Evolutionary conservation across 1,284 basidiomycete genomes (phyloP), one percentile per base, ranked within the genome.

Genomic region (Amylostereum areolatum): DNA sequence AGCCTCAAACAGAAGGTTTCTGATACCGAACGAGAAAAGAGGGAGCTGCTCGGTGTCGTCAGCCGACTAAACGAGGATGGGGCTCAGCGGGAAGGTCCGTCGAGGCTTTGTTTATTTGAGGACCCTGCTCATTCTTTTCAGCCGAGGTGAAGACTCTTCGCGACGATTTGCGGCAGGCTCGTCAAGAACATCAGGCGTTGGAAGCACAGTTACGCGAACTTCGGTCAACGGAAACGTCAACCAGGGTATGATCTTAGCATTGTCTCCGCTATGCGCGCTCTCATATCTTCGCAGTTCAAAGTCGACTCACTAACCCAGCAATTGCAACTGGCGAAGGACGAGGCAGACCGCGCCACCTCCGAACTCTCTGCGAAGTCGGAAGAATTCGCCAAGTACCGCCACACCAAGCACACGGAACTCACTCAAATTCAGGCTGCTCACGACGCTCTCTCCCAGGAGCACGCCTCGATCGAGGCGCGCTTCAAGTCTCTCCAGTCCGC

Each of bases 291-390:
- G 10, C 58, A 91, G 85, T 92, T 89, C 74, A 89, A 85, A 66
- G 59, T 89, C 51, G 88, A 92, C 49, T 80, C 89, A 0, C 73
- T 89, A 3, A 74, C 81, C 3, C 89, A 93, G 68, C 88, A 93
- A 69, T 71, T 92, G 5, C 66, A 81, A 50, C 78, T 93, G 1
- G 72, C 85, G 4, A 80, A 81, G 64, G 74, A 80, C 2, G 89
- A 93, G 62, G 73, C 75, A 12, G 81, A 86, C 52, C 88, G 89
- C 51, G 67, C 72, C 27, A 78, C 75, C 51, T 59, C 66, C 6
- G 88, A 90, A 56, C 74, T 89, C 41, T 66, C 66, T 7, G 61
- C 72, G 45, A 87, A 88, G 66, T 75, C 80, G 2, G 84, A 88
- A 49, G 86, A 90, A 59, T 88, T 81, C 56, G 72, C 84, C 7